Evolutionary conservation across 345 rosid species (phyloP), one percentile per base, ranked within the genome.

Genomic region (Eucalyptus regnans): DNA sequence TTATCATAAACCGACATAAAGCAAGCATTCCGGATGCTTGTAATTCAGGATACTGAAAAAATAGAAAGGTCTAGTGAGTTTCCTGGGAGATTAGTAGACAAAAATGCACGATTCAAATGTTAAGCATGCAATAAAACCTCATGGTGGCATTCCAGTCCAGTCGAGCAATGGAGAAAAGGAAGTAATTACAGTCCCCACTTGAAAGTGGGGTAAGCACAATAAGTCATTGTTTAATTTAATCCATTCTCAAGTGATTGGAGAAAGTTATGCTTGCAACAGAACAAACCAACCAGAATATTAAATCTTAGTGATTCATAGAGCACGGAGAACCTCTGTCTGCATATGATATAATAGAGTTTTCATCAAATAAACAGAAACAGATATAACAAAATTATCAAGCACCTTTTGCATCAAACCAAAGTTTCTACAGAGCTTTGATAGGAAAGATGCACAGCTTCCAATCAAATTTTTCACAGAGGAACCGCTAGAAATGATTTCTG

Each of bases 11-110:
- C 89, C 97, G 94, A 92, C 99, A 96, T 87, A 98, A 91, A 80
- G 99, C 99, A 88, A 98, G 99, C 99, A 98, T 94, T 89, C 95
- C 99, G 64, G 99, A 97, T 89, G 99, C 98, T 92, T 98, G 99
- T 76, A 98, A 94, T 79, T 91, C 95, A 87, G 99, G 97, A 92
- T 94, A 92, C 99, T 94, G 95, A 91, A 87, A 93, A 80, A 48
- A 79, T 49, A 87, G 52, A 56, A 27, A 25, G 86, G 17, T 50
- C 25, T 10, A 25, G 58, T 89, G 49, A 89, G 90, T 51, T 87
- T 68, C 10, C 68, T 29, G 14, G 79, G 33, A 20, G 12, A 68
- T 29, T 48, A 44, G 31, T 80, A 56, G 86, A 56, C 41, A 43
- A 29, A 5, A 31, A 41, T 50, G 25, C 50, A 51, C 13, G 20